A percentile compares a stretch with the other conserved stretches of the same genome.
phyloP scores from a whole-genome alignment of 768 basidiomycete genomes.

The Kwoniella sp. region DNA sequence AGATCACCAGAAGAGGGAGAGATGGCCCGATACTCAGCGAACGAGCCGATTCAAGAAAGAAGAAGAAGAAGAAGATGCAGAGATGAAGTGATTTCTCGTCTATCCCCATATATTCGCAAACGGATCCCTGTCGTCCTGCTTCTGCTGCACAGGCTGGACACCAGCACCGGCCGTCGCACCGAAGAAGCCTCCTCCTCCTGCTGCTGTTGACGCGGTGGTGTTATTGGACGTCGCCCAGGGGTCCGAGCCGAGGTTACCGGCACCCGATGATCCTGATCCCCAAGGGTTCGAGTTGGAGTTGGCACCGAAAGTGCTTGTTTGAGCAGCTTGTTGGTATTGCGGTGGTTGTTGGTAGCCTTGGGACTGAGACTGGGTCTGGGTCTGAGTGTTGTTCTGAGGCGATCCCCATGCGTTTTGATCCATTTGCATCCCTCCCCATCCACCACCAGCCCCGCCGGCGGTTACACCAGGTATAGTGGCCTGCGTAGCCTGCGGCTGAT shows the following conservation, averaged over 20 bases:
- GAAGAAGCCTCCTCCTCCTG: conserved; percentile 14
- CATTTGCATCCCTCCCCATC: conserved; percentile 42
- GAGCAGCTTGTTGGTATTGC: too few relatives aligned
- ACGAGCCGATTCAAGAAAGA: too few relatives aligned
- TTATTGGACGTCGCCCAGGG: conserved; percentile 27
- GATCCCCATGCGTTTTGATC: conserved; percentile 48
- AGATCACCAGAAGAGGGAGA: too few relatives aligned
- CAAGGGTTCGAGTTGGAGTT: conserved; percentile 15
- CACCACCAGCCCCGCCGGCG: conserved; percentile 5
- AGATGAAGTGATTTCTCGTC: too few relatives aligned
- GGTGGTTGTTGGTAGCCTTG: not conserved
- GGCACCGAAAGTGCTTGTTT: conserved; percentile 8
- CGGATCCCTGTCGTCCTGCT: conserved; percentile 44
- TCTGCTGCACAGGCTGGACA: conserved; percentile 10
- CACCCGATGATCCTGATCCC: conserved; percentile 15
- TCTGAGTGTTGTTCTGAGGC: conserved; percentile 4
- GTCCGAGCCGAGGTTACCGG: conserved; percentile 8
- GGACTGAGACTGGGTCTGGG: not conserved
- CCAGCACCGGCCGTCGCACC: conserved; percentile 1
- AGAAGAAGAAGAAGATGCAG: too few relatives aligned
- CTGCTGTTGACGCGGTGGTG: conserved; percentile 3
- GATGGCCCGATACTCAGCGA: not conserved
- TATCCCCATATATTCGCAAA: conserved; percentile 47
- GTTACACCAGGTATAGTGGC: conserved; percentile 7
- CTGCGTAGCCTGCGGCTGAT: conserved; percentile 27